These are phyloP conservation scores for Sporothrix pallida DNA, from an alignment of 2,329 filamentous ascomycete species.

Conservation along the genomic window DNA sequence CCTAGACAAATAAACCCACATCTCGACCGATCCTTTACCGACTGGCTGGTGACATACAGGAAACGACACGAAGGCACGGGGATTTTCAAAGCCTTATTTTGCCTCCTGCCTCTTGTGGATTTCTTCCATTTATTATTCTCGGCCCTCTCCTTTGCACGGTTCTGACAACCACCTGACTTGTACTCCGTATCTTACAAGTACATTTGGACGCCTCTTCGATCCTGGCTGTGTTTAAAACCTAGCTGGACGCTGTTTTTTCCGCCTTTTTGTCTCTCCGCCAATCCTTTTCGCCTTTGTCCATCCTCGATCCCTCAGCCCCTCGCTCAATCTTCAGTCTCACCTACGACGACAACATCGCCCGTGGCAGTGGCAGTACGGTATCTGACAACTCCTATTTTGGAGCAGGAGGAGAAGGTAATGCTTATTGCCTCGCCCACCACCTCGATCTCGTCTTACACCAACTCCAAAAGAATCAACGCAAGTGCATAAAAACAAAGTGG, in stretches of 20 bases:
- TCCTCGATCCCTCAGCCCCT: conserved; percentile 9
- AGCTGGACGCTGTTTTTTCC: conserved; percentile 5
- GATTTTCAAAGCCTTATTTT: not conserved
- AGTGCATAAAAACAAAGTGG: conserved; percentile 10
- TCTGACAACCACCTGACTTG: conserved; percentile 7
- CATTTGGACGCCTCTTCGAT: not conserved
- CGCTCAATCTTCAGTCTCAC: conserved; percentile 10
- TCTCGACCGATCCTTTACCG: conserved; percentile 6
- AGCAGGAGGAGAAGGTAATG: conserved; percentile 9
- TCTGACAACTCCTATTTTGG: conserved; percentile 19
- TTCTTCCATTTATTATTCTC: conserved; percentile 9
- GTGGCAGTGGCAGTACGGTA: conserved; percentile 21
- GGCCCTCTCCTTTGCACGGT: not conserved
- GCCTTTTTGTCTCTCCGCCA: not conserved
- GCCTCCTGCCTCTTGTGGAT: conserved; percentile 1
- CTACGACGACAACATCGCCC: not conserved
- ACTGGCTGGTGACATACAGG: conserved; percentile 6
- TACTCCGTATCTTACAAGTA: not conserved
- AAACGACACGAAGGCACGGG: not conserved
- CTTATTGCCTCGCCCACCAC: not conserved
- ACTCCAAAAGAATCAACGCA: not conserved
- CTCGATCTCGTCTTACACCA: conserved; percentile 11
- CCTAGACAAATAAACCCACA: not conserved
- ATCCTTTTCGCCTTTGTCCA: not conserved
- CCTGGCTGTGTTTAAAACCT: conserved; percentile 21